Percentiles rank a stretch among this genome's conserved stretches.
These are phyloP conservation scores for Chlorencoelia australis DNA, from an alignment of 2,329 filamentous ascomycete genomes.

Conservation along the genomic window DNA sequence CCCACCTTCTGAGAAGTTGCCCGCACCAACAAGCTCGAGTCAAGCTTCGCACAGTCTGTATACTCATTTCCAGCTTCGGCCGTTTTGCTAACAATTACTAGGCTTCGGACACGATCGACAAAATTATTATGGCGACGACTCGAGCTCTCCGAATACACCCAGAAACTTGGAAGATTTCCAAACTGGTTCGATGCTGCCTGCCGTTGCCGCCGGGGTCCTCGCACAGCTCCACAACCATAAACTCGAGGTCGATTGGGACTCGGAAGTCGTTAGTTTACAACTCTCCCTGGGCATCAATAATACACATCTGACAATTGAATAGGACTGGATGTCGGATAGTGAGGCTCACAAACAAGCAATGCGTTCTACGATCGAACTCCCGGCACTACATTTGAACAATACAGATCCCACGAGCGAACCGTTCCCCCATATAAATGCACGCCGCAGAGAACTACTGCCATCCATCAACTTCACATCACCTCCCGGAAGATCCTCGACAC, in stretches of 20 bases:
- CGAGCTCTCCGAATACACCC: conserved; percentile 57
- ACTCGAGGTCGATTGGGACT: conserved; percentile 66
- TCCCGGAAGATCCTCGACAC: conserved; percentile 75
- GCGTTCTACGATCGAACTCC: conserved; percentile 58
- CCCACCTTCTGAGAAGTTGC: conserved; percentile 47
- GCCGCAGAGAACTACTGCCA: conserved; percentile 65
- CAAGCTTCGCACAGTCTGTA: conserved; percentile 22
- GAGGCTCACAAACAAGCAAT: conserved; percentile 55
- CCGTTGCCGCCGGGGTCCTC: conserved; percentile 73
- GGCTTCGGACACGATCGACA: conserved; percentile 53
- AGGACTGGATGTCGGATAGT: conserved; percentile 65
- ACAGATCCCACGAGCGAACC: conserved; percentile 54
- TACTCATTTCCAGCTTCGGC: conserved; percentile 7
- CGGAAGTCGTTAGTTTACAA: conserved; percentile 58
- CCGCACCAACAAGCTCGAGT: conserved; percentile 21
- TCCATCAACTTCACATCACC: conserved; percentile 76
- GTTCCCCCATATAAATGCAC: conserved; percentile 50
- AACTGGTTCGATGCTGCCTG: conserved; percentile 51
- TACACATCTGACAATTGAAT: conserved; percentile 9
- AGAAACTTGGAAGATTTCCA: conserved; percentile 58
- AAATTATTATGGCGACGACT: conserved; percentile 56
- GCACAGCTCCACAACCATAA: conserved; percentile 78
- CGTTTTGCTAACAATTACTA: conserved; percentile 23
- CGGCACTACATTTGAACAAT: conserved; percentile 51
- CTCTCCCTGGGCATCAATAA: background rate